Conservation (phyloP, 805 yeast genomes). For the Candida argentea region DNA sequence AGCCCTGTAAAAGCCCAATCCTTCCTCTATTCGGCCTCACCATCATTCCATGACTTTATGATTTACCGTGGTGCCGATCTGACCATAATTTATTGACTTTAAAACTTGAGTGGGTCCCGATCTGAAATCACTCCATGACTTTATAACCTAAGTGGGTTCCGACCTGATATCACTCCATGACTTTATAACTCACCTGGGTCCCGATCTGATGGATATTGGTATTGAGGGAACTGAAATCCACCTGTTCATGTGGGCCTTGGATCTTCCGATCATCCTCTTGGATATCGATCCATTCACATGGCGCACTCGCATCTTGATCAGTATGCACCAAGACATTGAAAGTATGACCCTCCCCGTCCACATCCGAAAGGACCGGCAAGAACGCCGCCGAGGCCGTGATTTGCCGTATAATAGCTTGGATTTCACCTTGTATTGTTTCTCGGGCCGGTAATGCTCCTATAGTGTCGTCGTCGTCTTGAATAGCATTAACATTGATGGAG, state of each 20-base stretch:
- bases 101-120: too few species aligned
- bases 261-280: constrained; percentile 44
- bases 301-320: constrained; percentile 41
- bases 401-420: constrained; percentile 80
- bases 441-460: too few species aligned
- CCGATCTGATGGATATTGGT: constrained; percentile 65
- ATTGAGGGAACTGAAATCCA: constrained; percentile 56
- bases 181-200: constrained; percentile 55
- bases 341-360: constrained; percentile 36
- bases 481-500: constrained; percentile 35
- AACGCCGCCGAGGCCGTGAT: constrained; percentile 83
- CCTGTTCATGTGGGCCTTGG: constrained; percentile 47
- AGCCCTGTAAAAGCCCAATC: too few species aligned
- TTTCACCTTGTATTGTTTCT: constrained; percentile 50
- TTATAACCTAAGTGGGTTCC: too few species aligned
- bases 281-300: constrained; percentile 79
- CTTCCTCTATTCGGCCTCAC: too few species aligned
- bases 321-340: constrained; percentile 82
- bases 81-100: too few species aligned
- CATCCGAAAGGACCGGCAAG: constrained; percentile 55
- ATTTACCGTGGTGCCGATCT: too few species aligned
- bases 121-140: too few species aligned
- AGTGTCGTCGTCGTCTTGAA: constrained; percentile 7
- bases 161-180: constrained; percentile 15
- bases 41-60: too few species aligned